Conservation (phyloP, 768 basidiomycete species). For the Mycena metata region DNA sequence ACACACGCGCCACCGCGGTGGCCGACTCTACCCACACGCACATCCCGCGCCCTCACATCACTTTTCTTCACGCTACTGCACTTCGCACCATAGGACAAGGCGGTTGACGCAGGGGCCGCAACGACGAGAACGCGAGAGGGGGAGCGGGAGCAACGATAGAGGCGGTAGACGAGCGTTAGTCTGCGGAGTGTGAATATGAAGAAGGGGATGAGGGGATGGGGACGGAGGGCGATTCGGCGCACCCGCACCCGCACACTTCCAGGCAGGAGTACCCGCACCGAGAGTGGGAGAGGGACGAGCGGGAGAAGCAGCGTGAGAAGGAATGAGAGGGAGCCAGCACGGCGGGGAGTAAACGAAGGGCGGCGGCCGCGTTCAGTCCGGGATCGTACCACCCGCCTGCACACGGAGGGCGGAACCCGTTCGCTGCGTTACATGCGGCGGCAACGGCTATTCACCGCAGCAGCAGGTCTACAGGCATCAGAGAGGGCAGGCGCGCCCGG, state of each 20-base stretch:
- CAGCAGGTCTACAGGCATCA: no score
- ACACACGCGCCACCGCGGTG: no score
- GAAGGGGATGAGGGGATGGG: slow-evolving; percentile 2
- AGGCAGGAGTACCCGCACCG: no score
- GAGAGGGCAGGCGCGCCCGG: no score
- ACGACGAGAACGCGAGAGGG: no score
- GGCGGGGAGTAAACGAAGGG: slow-evolving; percentile 31
- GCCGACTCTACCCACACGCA: slow-evolving; percentile 19
- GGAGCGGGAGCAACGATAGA: no score
- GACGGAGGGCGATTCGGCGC: no score
- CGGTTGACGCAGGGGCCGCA: no score
- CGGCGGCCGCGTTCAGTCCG: slow-evolving; percentile 35
- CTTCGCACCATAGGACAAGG: background rate
- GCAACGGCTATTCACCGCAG: no score
- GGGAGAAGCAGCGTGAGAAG: slow-evolving; percentile 9
- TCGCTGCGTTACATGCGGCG: background rate
- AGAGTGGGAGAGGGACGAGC: background rate
- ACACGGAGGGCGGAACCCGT: no score
- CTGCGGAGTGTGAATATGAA: background rate
- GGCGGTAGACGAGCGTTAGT: slow-evolving; percentile 17
- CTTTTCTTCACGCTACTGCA: no score
- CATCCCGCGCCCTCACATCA: slow-evolving; percentile 10
- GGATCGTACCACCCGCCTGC: slow-evolving; percentile 28
- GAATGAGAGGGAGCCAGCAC: background rate
- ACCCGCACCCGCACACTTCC: no score